Conservation (phyloP, 306 rosid species). For the Pterocarpus macrocarpus region DNA sequence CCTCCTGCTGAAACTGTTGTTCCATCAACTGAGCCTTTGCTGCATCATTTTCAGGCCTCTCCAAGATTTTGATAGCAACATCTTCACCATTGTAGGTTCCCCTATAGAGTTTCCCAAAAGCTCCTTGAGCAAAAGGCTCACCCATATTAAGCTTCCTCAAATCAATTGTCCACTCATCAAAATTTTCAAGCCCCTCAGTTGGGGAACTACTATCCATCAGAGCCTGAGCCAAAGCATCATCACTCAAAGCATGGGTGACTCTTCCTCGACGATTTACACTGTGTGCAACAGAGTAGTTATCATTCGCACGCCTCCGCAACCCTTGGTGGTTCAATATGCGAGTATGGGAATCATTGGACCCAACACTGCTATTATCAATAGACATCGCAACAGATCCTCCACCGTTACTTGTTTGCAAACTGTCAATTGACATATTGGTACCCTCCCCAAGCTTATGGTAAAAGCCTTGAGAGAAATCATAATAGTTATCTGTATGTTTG, state of each 20-base stretch:
- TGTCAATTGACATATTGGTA: constrained; percentile 87
- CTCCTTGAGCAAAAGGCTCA: constrained; percentile 89
- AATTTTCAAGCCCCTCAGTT: constrained; percentile 78
- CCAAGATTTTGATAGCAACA: constrained; percentile 89
- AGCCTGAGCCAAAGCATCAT: constrained; percentile 87
- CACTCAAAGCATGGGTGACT: constrained; percentile 80
- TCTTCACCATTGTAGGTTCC: constrained; percentile 86
- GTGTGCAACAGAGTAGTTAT: constrained; percentile 71
- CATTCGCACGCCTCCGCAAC: constrained; percentile 64
- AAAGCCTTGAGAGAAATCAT: constrained; percentile 82
- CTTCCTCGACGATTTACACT: constrained; percentile 77
- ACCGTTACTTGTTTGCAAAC: constrained; percentile 81
- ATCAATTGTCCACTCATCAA: constrained; percentile 81
- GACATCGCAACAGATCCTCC: constrained; percentile 98
- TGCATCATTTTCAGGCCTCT: constrained; percentile 84
- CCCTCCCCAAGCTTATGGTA: constrained; percentile 81
- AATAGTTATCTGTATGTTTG: constrained; percentile 60
- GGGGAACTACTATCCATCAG: constrained; percentile 69
- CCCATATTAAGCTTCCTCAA: constrained; percentile 84
- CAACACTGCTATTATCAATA: constrained; percentile 85
- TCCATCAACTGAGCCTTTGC: constrained; percentile 85
- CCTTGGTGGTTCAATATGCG: constrained; percentile 87
- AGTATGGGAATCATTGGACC: constrained; percentile 83
- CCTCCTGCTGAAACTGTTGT: constrained; percentile 91
- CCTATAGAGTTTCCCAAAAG: constrained; percentile 88